These are phyloP conservation scores for Mrakia blollopis DNA, from an alignment of 768 basidiomycete genomes.

Conservation along the genomic window DNA sequence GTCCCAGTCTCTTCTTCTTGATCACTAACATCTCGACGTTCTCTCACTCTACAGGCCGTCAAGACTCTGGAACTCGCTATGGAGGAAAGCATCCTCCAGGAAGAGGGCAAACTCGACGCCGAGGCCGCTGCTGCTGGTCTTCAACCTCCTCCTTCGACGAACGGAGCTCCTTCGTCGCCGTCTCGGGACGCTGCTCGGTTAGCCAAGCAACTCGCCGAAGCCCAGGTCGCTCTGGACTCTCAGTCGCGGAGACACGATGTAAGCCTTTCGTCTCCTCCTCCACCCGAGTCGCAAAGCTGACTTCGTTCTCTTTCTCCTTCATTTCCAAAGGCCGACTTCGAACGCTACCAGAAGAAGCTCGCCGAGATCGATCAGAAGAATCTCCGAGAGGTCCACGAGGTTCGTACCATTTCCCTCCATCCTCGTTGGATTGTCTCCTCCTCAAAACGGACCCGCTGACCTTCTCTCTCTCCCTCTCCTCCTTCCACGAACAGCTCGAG, in stretches of 20 bases:
- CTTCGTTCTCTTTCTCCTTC: background rate
- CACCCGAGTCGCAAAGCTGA: background rate
- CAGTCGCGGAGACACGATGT: conserved; percentile 27
- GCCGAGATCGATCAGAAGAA: conserved; percentile 28
- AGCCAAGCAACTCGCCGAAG: conserved; percentile 40
- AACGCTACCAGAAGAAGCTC: conserved; percentile 25
- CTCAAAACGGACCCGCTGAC: background rate
- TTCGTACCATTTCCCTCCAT: background rate
- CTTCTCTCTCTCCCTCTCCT: background rate
- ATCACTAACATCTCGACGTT: background rate
- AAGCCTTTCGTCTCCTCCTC: background rate
- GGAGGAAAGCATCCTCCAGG: conserved; percentile 56
- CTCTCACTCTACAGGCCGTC: conserved; percentile 57
- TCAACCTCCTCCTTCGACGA: background rate
- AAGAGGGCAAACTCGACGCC: conserved; percentile 48
- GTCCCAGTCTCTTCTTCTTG: background rate
- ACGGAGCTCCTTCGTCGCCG: conserved; percentile 20
- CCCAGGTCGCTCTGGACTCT: conserved; percentile 27
- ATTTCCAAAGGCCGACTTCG: conserved; percentile 13
- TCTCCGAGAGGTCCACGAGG: conserved; percentile 29
- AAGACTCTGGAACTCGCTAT: conserved; percentile 70
- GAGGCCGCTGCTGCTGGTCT: conserved; percentile 20
- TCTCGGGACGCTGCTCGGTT: conserved; percentile 16
- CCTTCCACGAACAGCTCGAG: conserved; percentile 60
- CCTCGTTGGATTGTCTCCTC: background rate